These are phyloP conservation scores for Teratosphaeriaceae sp. DNA, from an alignment of 2,329 filamentous ascomycete species.

Conservation along the genomic window DNA sequence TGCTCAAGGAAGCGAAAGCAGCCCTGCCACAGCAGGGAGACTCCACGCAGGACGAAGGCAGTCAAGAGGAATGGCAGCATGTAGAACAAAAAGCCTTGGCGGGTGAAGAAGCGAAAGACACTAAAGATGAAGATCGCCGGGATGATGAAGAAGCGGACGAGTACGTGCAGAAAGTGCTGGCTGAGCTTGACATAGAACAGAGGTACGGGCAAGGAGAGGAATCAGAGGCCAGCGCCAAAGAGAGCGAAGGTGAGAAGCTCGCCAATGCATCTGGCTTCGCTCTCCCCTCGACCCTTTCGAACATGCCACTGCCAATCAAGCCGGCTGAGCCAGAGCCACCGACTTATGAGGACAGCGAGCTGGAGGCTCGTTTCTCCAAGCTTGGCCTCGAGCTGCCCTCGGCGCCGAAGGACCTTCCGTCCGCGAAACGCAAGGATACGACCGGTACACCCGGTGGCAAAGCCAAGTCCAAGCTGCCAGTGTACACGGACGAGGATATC, in stretches of 20 bases:
- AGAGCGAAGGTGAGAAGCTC: too few species aligned
- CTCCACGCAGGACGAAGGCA: conserved; percentile 4
- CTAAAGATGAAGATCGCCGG: conserved; percentile 19
- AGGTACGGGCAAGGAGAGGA: conserved; percentile 30
- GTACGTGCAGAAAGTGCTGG: conserved; percentile 40
- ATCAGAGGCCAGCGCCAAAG: too few species aligned
- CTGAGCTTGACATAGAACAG: conserved; percentile 38
- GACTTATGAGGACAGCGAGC: conserved; percentile 35
- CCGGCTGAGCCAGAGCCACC: conserved; percentile 14
- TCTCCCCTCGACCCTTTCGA: conserved; percentile 28
- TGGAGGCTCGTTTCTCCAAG: conserved; percentile 40
- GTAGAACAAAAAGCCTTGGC: neutral
- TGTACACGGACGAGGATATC: conserved; percentile 60
- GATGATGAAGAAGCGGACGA: conserved; percentile 39
- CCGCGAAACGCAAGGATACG: conserved; percentile 20
- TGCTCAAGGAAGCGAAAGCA: conserved; percentile 36
- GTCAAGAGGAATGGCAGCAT: conserved; percentile 15
- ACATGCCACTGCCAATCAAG: conserved; percentile 11
- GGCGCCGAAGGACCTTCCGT: conserved; percentile 39
- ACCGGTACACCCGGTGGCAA: conserved; percentile 12
- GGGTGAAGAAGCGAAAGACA: neutral
- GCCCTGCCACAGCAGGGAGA: conserved; percentile 29
- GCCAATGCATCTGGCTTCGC: conserved; percentile 9
- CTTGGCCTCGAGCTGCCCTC: conserved; percentile 41
- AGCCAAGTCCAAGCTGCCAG: conserved; percentile 30